Evolutionary conservation across 2,329 filamentous ascomycete genomes (phyloP), one percentile per base, ranked within the genome.

Genomic region (Pseudohalonectria lignicola): DNA sequence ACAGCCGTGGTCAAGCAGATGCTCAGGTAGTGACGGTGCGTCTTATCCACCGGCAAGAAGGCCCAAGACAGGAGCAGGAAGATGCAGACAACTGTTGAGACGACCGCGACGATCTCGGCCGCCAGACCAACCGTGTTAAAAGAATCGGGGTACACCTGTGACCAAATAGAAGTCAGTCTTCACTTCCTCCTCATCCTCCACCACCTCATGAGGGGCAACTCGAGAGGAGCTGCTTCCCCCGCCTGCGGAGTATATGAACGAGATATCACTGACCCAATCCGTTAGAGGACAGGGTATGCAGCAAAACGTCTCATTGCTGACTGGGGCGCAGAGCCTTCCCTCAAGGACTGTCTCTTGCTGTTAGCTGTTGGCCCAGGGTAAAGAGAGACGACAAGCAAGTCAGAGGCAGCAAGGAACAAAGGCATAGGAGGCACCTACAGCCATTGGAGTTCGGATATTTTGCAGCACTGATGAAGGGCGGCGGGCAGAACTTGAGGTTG

Each of bases 281-380:
- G 83, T 82, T 52, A 85, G 69, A 23, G 92, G 92, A 57, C 92
- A 98, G 43, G 92, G 92, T 41, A 98, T 60, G 57, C 92, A 98
- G 58, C 92, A 98, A 26, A n/a, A n/a, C n/a, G 66, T 67, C 4
- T 78, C 66, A 10, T 61, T 57, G 5, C 63, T 53, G 18, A 72
- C 47, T 8, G 51, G 56, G 71, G 64, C 61, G 51, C 71, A 76
- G 29, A 75, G 46, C 20, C 71, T 60, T 34, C 78, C 78, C 17
- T 64, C 62, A 30, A 77, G 54, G 51, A 74, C 79, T 83, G 44
- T 15, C 37, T 4, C n/a, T n/a, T 32, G 9, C 8, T 30, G 15
- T 25, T 23, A 21, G n/a, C 16, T 31, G 11, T 36, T 36, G 17
- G 15, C 20, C n/a, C n/a, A n/a, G n/a, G n/a, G n/a, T n/a, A n/a